Conservation (phyloP, 352 stramenopile genomes). For the Aphanomyces cochlioides region DNA sequence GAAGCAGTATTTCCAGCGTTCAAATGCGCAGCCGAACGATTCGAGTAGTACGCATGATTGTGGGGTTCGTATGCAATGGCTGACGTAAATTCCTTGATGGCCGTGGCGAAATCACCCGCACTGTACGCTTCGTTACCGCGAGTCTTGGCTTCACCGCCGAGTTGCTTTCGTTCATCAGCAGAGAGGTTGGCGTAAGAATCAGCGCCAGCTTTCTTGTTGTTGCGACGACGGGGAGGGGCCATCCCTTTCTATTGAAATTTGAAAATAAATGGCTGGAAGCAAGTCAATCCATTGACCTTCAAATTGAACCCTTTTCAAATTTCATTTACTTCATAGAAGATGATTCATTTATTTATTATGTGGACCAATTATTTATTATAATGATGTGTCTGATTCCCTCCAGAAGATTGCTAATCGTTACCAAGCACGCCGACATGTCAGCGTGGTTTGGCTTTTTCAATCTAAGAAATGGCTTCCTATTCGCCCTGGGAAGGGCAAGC, state of each 20-base stretch:
- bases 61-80: slow-evolving; percentile 82
- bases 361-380: too few species aligned
- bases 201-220: slow-evolving; percentile 71
- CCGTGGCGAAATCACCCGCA: slow-evolving; percentile 65
- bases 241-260: slow-evolving; percentile 33
- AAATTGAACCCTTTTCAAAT: too few species aligned
- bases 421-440: too few species aligned
- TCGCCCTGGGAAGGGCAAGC: too few species aligned
- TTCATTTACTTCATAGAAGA: too few species aligned
- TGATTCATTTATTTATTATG: too few species aligned
- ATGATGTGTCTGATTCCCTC: too few species aligned
- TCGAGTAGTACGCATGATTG: slow-evolving; percentile 87
- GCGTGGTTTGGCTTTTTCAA: too few species aligned
- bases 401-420: too few species aligned
- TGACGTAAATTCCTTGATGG: slow-evolving; percentile 85
- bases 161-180: slow-evolving; percentile 60
- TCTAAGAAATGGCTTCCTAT: too few species aligned
- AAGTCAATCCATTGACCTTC: too few species aligned
- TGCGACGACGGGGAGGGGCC: slow-evolving; percentile 72
- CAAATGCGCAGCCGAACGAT: slow-evolving; percentile 83
- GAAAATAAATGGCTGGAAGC: too few species aligned
- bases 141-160: slow-evolving; percentile 81
- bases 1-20: slow-evolving; percentile 70
- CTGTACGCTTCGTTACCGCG: slow-evolving; percentile 79
- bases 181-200: slow-evolving; percentile 66